phyloP scores from a whole-genome alignment of 2,329 filamentous ascomycete genomes.

The Sordariomycetes sp. region DNA sequence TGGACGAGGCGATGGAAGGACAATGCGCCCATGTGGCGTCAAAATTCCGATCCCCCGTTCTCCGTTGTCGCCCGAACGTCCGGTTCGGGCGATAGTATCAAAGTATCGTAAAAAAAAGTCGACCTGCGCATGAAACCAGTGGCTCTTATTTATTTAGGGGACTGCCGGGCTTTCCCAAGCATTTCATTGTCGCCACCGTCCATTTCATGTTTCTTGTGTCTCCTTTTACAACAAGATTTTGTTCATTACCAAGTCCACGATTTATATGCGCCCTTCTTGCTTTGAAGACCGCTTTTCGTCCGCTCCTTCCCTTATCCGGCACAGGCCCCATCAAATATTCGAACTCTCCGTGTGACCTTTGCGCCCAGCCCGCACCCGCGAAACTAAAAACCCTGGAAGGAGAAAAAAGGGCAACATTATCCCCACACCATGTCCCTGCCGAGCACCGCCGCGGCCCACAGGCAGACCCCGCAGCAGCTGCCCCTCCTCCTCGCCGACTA shows the following conservation, averaged over 20 bases:
- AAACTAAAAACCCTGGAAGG: not conserved
- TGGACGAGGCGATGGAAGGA: not conserved
- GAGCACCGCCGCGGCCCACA: constrained; percentile 1
- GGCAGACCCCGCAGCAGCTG: constrained; percentile 1
- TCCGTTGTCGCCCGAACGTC: not conserved
- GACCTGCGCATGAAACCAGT: not conserved
- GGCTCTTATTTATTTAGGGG: not conserved
- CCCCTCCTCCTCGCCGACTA: constrained; percentile 9
- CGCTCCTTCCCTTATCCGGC: not conserved
- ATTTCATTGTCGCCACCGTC: not conserved
- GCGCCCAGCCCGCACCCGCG: not conserved
- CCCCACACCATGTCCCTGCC: constrained; percentile 2
- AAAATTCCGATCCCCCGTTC: not conserved
- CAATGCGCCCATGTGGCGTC: not conserved
- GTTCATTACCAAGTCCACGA: not conserved
- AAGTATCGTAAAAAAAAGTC: not conserved
- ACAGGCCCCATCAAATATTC: not conserved
- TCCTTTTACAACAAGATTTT: not conserved
- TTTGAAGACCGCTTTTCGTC: not conserved
- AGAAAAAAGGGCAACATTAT: not conserved
- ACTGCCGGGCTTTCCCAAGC: not conserved
- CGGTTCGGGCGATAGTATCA: not conserved
- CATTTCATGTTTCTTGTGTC: not conserved
- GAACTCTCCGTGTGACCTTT: no score
- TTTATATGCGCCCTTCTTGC: not conserved